phyloP scores from a whole-genome alignment of 305 asterid species.

The Caryopteris hybrid region DNA sequence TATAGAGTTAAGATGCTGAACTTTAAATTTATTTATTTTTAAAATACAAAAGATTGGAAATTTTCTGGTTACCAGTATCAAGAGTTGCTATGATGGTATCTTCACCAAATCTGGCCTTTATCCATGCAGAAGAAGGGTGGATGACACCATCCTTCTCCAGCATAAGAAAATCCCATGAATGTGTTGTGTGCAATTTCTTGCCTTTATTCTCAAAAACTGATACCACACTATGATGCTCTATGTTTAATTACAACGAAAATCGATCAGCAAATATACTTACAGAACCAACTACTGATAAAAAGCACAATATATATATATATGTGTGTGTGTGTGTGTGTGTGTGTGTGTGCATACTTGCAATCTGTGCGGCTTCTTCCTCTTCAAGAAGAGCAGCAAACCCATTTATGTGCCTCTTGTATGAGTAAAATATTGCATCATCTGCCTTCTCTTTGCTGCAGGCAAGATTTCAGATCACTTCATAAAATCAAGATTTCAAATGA shows the following conservation, averaged over 20 bases:
- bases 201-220: slow-evolving; percentile 44
- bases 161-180: slow-evolving; percentile 69
- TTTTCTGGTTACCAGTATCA: slow-evolving; percentile 65
- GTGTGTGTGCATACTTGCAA: slow-evolving; percentile 53
- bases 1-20: no score
- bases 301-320: no score
- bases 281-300: no score
- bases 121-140: slow-evolving; percentile 44
- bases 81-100: slow-evolving; percentile 59
- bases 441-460: slow-evolving; percentile 51
- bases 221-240: slow-evolving; percentile 57
- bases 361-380: slow-evolving; percentile 55
- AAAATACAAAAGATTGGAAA: no score
- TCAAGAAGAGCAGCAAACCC: slow-evolving; percentile 75
- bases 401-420: slow-evolving; percentile 58
- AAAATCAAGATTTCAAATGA: no score
- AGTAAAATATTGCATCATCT: slow-evolving; percentile 52
- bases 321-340: no score
- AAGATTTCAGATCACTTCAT: no score
- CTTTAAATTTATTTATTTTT: no score
- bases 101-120: slow-evolving; percentile 53
- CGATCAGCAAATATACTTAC: no score
- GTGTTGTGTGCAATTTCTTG: slow-evolving; percentile 63
- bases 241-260: no score
- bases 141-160: slow-evolving; percentile 43